Evolutionary conservation across 163 green algal species (phyloP), one percentile per base, ranked within the genome.

Genomic region (Chlorella variabilis): DNA sequence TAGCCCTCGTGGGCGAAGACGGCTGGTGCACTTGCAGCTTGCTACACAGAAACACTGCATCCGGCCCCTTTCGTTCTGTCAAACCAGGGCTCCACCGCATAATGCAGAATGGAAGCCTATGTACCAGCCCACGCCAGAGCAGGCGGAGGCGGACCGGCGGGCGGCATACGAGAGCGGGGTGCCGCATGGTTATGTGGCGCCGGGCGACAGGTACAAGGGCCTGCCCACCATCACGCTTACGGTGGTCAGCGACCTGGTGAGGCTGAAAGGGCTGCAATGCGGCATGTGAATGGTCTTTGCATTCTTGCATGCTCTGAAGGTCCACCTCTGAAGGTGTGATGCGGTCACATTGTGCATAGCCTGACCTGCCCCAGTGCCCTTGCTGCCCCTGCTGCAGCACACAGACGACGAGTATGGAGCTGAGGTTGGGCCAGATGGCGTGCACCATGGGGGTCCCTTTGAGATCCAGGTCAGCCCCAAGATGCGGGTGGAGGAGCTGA

Each of bases 31-130:
- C n/a, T n/a, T n/a, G n/a, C n/a, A n/a, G n/a, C n/a, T n/a, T n/a
- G n/a, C n/a, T n/a, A n/a, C n/a, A n/a, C n/a, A n/a, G n/a, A n/a
- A n/a, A n/a, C n/a, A n/a, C n/a, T n/a, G n/a, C n/a, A n/a, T n/a
- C n/a, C n/a, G n/a, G n/a, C n/a, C n/a, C n/a, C n/a, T n/a, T n/a
- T n/a, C n/a, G n/a, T n/a, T n/a, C n/a, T n/a, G n/a, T n/a, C n/a
- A n/a, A n/a, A n/a, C n/a, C n/a, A n/a, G n/a, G n/a, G n/a, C n/a
- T n/a, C n/a, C n/a, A n/a, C n/a, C n/a, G n/a, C n/a, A n/a, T n/a
- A n/a, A n/a, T 69, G 27, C 83, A 96, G 95, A 98, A 71, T 98
- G 94, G 94, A 86, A 92, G 78, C 85, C 90, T 0, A 94, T 97
- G 92, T 98, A 98, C 78, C 78, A 93, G 9, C 94, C 95, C 38